These are phyloP conservation scores for Mycena galericulata DNA, from an alignment of 768 basidiomycete genomes.

Conservation along the genomic window DNA sequence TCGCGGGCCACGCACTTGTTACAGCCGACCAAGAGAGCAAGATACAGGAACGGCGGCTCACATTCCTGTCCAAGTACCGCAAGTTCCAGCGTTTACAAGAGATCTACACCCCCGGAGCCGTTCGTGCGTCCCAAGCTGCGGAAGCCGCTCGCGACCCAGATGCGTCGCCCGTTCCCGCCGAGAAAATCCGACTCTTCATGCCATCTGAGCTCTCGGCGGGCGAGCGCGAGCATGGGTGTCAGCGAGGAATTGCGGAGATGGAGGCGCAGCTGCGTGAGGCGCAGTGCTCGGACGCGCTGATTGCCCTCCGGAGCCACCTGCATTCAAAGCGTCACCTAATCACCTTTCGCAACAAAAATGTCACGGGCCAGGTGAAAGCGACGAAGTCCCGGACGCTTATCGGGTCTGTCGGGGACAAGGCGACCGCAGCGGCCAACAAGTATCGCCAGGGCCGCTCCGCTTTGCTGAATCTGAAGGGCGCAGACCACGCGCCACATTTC, in stretches of 20 bases:
- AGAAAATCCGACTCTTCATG: neutral
- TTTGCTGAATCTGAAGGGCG: too few species aligned
- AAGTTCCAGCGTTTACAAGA: constrained; percentile 18
- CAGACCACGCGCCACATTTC: neutral
- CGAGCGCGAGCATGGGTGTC: too few species aligned
- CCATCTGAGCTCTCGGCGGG: neutral
- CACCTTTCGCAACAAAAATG: constrained; percentile 10
- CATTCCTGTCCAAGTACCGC: neutral
- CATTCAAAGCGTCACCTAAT: constrained; percentile 23
- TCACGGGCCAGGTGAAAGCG: neutral
- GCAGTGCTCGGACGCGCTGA: too few species aligned
- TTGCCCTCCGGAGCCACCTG: neutral
- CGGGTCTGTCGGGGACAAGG: too few species aligned
- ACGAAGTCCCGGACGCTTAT: too few species aligned
- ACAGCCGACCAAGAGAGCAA: constrained; percentile 8
- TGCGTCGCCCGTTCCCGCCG: neutral
- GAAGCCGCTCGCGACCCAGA: constrained; percentile 7
- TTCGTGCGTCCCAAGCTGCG: neutral
- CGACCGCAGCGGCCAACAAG: too few species aligned
- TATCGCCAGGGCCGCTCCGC: too few species aligned
- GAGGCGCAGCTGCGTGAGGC: too few species aligned
- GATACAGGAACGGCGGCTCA: constrained; percentile 21
- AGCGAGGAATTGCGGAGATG: too few species aligned
- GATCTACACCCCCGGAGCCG: constrained; percentile 22
- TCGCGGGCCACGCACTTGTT: neutral